phyloP scores from a whole-genome alignment of 2,329 filamentous ascomycete genomes.

The Chaetomiaceae sp. region DNA sequence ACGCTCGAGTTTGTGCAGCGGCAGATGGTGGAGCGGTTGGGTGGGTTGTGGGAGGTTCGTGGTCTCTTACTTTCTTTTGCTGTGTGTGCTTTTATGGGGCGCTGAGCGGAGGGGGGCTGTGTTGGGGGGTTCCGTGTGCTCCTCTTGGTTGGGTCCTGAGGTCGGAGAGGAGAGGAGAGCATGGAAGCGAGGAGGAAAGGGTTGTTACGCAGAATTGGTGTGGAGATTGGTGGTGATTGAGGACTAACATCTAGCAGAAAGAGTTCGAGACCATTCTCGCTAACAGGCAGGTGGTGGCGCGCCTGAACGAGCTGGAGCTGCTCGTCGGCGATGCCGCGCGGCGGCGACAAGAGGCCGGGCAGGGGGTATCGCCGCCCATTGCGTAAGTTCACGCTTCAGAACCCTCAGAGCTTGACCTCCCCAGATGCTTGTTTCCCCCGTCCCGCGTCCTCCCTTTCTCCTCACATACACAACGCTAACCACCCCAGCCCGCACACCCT shows the following conservation, averaged over 20 bases:
- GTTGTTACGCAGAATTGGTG: too few relatives aligned
- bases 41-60: slow-evolving; percentile 45
- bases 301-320: slow-evolving; percentile 53
- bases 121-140: too few relatives aligned
- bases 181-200: too few relatives aligned
- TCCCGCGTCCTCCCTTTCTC: neutral
- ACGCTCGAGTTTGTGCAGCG: slow-evolving; percentile 50
- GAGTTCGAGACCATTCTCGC: slow-evolving; percentile 53
- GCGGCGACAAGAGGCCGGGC: slow-evolving; percentile 30
- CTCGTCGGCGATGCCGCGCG: slow-evolving; percentile 46
- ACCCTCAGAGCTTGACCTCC: too few relatives aligned
- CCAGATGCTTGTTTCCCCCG: neutral
- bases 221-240: too few relatives aligned
- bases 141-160: too few relatives aligned
- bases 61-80: slow-evolving; percentile 5
- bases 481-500: slow-evolving; percentile 47
- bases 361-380: slow-evolving; percentile 30
- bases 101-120: neutral
- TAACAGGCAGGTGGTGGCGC: slow-evolving; percentile 46
- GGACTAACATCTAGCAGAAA: slow-evolving; percentile 29
- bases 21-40: slow-evolving; percentile 52
- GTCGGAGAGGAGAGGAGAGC: too few relatives aligned
- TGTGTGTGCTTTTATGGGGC: neutral
- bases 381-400: slow-evolving; percentile 36
- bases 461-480: neutral